Conservation (phyloP, 192 early-diverging fungal genomes). For the Entomortierella beljakovae region DNA sequence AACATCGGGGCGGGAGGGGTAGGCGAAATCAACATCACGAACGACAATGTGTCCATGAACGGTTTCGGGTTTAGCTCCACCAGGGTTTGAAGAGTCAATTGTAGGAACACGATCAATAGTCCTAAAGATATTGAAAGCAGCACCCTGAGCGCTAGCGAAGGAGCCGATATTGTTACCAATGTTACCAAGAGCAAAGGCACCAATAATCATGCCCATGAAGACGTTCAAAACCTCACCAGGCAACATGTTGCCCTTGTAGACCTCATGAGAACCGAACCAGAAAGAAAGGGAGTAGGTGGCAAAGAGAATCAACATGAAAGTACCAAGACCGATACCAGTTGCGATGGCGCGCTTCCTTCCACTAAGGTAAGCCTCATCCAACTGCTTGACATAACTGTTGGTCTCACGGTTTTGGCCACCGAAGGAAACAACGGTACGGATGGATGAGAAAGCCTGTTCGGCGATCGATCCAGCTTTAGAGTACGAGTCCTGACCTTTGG, state of each 20-base stretch:
- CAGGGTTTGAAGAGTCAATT: slow-evolving; percentile 72
- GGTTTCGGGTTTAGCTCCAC: slow-evolving; percentile 65
- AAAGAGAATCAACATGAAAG: slow-evolving; percentile 85
- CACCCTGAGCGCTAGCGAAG: slow-evolving; percentile 83
- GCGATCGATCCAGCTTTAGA: slow-evolving; percentile 88
- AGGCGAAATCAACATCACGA: slow-evolving; percentile 79
- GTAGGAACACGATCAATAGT: slow-evolving; percentile 86
- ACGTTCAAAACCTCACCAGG: slow-evolving; percentile 71
- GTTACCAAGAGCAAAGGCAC: slow-evolving; percentile 67
- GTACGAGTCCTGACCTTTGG: slow-evolving; percentile 76
- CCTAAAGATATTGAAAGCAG: slow-evolving; percentile 83
- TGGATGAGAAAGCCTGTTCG: slow-evolving; percentile 84
- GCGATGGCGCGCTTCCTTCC: slow-evolving; percentile 73
- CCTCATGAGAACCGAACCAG: slow-evolving; percentile 83
- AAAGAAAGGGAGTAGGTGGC: slow-evolving; percentile 84
- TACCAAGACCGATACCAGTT: slow-evolving; percentile 74
- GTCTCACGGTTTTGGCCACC: slow-evolving; percentile 79
- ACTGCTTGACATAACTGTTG: slow-evolving; percentile 42
- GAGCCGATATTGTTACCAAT: slow-evolving; percentile 74
- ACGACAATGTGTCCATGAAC: slow-evolving; percentile 79
- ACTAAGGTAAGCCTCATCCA: slow-evolving; percentile 69
- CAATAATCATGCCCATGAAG: slow-evolving; percentile 86
- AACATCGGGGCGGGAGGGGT: slow-evolving; percentile 86
- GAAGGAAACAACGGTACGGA: slow-evolving; percentile 92
- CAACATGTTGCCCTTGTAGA: slow-evolving; percentile 60